Evolutionary conservation across 805 yeast genomes (phyloP), one percentile per base, ranked within the genome.

Genomic region (Isabelozyma gotoi): DNA sequence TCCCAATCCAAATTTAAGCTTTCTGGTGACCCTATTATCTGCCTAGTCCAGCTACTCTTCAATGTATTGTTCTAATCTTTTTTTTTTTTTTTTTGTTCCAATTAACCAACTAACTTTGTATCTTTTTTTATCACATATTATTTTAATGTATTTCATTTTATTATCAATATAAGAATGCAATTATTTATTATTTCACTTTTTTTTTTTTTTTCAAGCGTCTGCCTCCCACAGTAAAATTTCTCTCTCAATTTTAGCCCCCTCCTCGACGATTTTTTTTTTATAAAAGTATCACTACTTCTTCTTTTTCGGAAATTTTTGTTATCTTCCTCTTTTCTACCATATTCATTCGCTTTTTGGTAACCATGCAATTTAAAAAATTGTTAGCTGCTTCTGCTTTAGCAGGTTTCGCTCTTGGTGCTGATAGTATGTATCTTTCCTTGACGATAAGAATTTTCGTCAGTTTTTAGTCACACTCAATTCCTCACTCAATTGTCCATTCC

Each of bases 291-390:
- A 14, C 36, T 15, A 34, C 36, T 17, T 14, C 19, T 34, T 34
- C 36, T 34, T 34, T 18, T 31, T n/a, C 34, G 11, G 10, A 21
- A 21, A 32, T 32, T 32, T 36, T 12, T 20, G 7, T 15, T 36
- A 14, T n/a, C 39, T 20, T 24, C 15, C 11, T 16, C 14, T 36
- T 36, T 36, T 20, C 6, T 20, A 24, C 34, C 17, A n/a, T 32
- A 14, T 34, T 14, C 36, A 20, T 36, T 36, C 32, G 39, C 39
- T 36, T 36, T n/a, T 12, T n/a, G 38, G 41, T 40, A 34, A 51
- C 47, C 47, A 81, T 82, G 85, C 84, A 78, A 72, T 68, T 78
- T 69, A 80, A 74, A 67, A 67, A 77, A 49, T 56, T 76, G 59
- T 57, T 78, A 51, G 67, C 74, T 48, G 58, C 73, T 51, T 71